Evolutionary conservation across 371 early-diverging fungal genomes (phyloP).

Genomic region (Rhizopus sp.): DNA sequence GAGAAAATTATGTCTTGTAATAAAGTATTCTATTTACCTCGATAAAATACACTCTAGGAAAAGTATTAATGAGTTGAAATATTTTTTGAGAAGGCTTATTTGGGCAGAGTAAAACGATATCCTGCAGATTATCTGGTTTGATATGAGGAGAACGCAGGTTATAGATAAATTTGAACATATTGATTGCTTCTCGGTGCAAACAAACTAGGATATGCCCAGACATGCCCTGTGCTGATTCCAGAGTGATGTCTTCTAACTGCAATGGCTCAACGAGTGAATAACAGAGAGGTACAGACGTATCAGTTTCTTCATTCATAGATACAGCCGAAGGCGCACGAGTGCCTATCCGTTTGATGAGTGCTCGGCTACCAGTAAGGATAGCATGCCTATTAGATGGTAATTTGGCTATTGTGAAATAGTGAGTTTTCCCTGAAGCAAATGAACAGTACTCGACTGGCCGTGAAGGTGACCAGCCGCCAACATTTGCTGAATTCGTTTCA

Average conservation of each 20-base stretch:
- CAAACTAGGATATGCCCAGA: constrained; percentile 39
- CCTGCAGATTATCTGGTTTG: constrained; percentile 39
- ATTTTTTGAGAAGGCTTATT: constrained; percentile 36
- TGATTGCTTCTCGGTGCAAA: constrained; percentile 34
- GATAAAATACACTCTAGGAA: constrained; percentile 55
- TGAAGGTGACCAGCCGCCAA: constrained; percentile 7
- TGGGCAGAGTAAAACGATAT: constrained; percentile 50
- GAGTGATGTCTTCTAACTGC: constrained; percentile 19
- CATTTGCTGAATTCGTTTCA: background rate
- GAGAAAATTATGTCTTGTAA: constrained; percentile 7
- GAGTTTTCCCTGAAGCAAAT: background rate
- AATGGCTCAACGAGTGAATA: constrained; percentile 40
- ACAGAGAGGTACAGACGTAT: constrained; percentile 32
- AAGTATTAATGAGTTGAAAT: constrained; percentile 44
- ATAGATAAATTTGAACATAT: constrained; percentile 43
- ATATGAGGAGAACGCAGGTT: constrained; percentile 35
- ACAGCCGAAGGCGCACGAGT: background rate
- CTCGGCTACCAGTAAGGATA: constrained; percentile 15
- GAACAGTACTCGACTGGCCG: constrained; percentile 10
- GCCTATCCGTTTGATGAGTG: constrained; percentile 4
- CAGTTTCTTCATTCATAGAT: background rate
- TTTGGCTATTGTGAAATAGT: constrained; percentile 11
- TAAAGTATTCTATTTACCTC: constrained; percentile 31
- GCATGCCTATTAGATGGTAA: constrained; percentile 16
- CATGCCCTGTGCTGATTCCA: constrained; percentile 30